phyloP scores from a whole-genome alignment of 148 eudicot species.

The Rhododendron mucronatum region DNA sequence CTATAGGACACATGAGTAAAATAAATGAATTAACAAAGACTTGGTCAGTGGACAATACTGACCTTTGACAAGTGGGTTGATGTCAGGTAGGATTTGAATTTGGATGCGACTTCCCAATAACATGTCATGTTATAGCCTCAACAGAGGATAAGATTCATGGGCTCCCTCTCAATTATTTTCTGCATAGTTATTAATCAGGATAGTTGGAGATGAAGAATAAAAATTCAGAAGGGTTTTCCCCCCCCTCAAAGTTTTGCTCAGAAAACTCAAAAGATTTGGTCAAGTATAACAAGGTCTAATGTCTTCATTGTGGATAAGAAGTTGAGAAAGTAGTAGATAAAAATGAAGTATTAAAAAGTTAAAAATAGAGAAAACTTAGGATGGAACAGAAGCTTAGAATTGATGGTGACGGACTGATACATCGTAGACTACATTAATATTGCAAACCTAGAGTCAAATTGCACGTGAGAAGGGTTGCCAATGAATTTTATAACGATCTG shows the following conservation, averaged over 20 bases:
- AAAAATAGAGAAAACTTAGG: not conserved
- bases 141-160: not conserved
- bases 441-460: not conserved
- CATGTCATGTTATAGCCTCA: conserved; percentile 4
- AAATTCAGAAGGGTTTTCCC: not conserved
- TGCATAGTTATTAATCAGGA: not conserved
- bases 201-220: not conserved
- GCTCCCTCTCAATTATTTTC: not conserved
- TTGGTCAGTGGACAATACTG: not conserved
- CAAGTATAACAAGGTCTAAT: not conserved
- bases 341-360: not conserved
- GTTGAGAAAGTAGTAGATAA: not conserved
- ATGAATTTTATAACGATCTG: not conserved
- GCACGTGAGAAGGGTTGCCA: not conserved
- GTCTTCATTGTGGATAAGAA: not conserved
- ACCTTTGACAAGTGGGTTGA: not conserved
- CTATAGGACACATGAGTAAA: not conserved
- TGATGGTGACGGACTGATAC: not conserved
- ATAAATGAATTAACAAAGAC: not conserved
- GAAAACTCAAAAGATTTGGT: not conserved
- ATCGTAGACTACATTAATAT: no score
- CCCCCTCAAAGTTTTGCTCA: not conserved
- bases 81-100: not conserved
- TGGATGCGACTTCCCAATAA: not conserved
- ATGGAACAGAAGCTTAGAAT: not conserved